phyloP scores from a whole-genome alignment of 306 rosid genomes.

The Argentina anserina region DNA sequence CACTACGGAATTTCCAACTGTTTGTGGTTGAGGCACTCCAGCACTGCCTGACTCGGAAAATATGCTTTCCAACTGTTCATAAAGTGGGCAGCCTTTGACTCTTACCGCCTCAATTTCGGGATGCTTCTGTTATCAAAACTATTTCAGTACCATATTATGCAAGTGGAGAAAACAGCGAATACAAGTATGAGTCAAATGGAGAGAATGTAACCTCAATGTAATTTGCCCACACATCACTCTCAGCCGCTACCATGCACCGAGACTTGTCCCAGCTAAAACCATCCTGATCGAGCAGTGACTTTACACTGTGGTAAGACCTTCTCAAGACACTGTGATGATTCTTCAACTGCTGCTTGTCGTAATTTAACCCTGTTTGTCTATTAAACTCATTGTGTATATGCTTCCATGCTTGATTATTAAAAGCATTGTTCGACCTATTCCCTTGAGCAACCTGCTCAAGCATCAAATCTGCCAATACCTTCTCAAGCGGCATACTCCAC shows the following conservation, averaged over 20 bases:
- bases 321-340: slow-evolving; percentile 5
- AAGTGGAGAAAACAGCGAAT: neutral
- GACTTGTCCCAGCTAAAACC: slow-evolving; percentile 11
- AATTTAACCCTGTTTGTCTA: neutral
- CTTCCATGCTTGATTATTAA: slow-evolving; percentile 11
- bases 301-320: slow-evolving; percentile 9
- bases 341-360: slow-evolving; percentile 9
- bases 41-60: neutral
- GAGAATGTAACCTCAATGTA: neutral
- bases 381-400: slow-evolving; percentile 6
- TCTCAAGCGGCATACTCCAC: slow-evolving; percentile 1
- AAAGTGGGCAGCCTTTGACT: slow-evolving; percentile 12
- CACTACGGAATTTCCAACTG: neutral
- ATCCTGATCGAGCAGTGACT: slow-evolving; percentile 6
- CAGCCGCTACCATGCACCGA: slow-evolving; percentile 6
- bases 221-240: slow-evolving; percentile 10
- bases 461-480: slow-evolving; percentile 11
- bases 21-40: neutral
- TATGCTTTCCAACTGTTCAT: slow-evolving; percentile 1
- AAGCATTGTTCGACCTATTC: slow-evolving; percentile 3
- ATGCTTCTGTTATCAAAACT: neutral
- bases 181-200: neutral
- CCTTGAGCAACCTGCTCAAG: slow-evolving; percentile 10
- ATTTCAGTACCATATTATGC: neutral
- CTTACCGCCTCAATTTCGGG: neutral